Percentiles rank a stretch among this genome's conserved stretches.
These are phyloP conservation scores for Babesia ovis DNA, from an alignment of 169 alveolate species.

Conservation along the genomic window DNA sequence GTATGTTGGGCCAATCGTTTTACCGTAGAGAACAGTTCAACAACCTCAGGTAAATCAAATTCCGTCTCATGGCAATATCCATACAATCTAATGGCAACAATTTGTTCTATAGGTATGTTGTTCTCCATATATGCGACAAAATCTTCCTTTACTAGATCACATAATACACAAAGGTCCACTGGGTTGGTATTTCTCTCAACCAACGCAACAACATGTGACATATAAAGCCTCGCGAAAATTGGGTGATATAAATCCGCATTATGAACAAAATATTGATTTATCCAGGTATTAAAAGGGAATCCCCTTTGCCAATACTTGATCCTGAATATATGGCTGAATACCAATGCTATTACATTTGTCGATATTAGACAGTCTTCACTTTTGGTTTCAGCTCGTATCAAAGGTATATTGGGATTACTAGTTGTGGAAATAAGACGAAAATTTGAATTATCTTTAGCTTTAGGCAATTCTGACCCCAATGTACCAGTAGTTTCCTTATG, in stretches of 20 bases:
- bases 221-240: constrained; percentile 24
- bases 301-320: constrained; percentile 46
- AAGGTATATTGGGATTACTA: not conserved
- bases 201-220: constrained; percentile 21
- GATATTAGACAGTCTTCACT: constrained; percentile 36
- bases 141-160: constrained; percentile 15
- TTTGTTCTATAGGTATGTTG: not conserved
- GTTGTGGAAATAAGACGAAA: not conserved
- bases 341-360: constrained; percentile 21
- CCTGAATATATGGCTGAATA: constrained; percentile 20
- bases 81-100: not conserved
- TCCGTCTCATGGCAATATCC: constrained; percentile 19
- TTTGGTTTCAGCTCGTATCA: not conserved
- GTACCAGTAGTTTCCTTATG: not conserved
- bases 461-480: not conserved
- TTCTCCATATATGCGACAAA: not conserved
- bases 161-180: constrained; percentile 5
- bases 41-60: constrained; percentile 19
- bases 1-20: constrained; percentile 15
- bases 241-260: constrained; percentile 42
- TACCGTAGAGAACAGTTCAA: constrained; percentile 34
- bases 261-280: constrained; percentile 38
- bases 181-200: constrained; percentile 12
- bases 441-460: not conserved
- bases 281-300: constrained; percentile 47